Percentiles rank a stretch among this genome's conserved stretches.
phyloP scores from a whole-genome alignment of 768 basidiomycete genomes.

The Pleurotus salmoneostramineus region DNA sequence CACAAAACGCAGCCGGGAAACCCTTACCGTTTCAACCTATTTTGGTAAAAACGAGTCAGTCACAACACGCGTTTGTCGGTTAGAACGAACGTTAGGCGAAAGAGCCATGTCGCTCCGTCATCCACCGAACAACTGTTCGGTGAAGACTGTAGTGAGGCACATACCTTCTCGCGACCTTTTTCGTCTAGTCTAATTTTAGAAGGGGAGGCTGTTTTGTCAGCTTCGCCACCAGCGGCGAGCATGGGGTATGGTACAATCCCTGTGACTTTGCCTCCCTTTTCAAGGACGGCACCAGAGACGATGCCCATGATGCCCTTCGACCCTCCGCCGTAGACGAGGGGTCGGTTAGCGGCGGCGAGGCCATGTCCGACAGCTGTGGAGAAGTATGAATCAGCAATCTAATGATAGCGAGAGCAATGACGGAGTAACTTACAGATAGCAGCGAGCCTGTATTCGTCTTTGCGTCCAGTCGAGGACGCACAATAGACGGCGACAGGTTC shows the following conservation, averaged over 20 bases:
- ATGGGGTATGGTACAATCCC: slow-evolving; percentile 83
- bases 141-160: not conserved
- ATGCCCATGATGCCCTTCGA: slow-evolving; percentile 82
- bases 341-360: slow-evolving; percentile 52
- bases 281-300: slow-evolving; percentile 62
- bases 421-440: slow-evolving; percentile 56
- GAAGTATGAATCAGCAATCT: not conserved
- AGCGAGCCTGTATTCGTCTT: slow-evolving; percentile 58
- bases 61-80: not conserved
- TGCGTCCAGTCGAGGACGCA: slow-evolving; percentile 67
- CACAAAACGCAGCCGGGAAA: not conserved
- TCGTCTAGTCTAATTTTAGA: slow-evolving; percentile 19
- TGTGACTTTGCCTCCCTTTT: slow-evolving; percentile 66
- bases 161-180: slow-evolving; percentile 17
- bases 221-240: slow-evolving; percentile 59
- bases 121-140: not conserved
- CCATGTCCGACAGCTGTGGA: slow-evolving; percentile 68
- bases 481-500: slow-evolving; percentile 77
- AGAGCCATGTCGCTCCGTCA: not conserved
- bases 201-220: slow-evolving; percentile 35
- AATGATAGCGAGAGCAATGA: not conserved
- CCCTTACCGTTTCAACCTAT: slow-evolving; percentile 27
- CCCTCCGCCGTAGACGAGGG: slow-evolving; percentile 88
- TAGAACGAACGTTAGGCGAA: not conserved
- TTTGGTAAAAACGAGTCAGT: not conserved